These are phyloP conservation scores for Aureobasidium musti DNA, from an alignment of 2,329 filamentous ascomycete genomes.

Conservation along the genomic window DNA sequence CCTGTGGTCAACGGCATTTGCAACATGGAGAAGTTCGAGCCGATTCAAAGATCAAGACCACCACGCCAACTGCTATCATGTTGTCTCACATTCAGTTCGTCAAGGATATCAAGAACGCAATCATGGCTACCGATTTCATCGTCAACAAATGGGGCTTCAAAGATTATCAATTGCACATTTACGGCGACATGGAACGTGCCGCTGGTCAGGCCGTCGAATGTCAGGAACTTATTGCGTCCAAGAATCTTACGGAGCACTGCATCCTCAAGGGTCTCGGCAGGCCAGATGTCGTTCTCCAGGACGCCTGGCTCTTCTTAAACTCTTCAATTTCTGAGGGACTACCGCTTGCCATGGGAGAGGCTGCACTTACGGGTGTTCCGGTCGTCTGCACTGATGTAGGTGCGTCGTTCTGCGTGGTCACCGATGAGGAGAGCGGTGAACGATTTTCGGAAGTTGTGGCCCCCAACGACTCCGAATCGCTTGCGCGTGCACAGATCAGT, in stretches of 20 bases:
- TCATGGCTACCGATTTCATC: constrained; percentile 65
- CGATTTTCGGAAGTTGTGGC: constrained; percentile 64
- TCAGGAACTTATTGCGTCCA: constrained; percentile 60
- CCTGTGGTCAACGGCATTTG: constrained; percentile 67
- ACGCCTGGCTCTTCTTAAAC: constrained; percentile 53
- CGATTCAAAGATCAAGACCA: too few species aligned
- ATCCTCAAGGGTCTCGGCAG: constrained; percentile 59
- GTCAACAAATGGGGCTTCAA: constrained; percentile 67
- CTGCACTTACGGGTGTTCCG: constrained; percentile 58
- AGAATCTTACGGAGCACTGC: constrained; percentile 54
- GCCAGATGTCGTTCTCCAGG: constrained; percentile 50
- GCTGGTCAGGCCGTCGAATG: constrained; percentile 62
- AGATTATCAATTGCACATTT: constrained; percentile 64
- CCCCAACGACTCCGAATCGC: constrained; percentile 61
- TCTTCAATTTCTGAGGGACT: constrained; percentile 59
- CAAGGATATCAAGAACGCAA: constrained; percentile 66
- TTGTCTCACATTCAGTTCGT: constrained; percentile 61
- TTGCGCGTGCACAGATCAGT: constrained; percentile 63
- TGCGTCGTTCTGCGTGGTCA: constrained; percentile 58
- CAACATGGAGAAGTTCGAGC: constrained; percentile 65
- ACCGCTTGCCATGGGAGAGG: constrained; percentile 59
- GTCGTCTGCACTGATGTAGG: constrained; percentile 60
- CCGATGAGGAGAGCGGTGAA: constrained; percentile 47
- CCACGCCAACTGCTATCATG: constrained; percentile 69
- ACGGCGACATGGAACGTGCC: constrained; percentile 64